A percentile compares a stretch with the other conserved stretches of the same genome.
Conservation (phyloP, 352 stramenopile genomes). For the Phytophthora nicotianae region DNA sequence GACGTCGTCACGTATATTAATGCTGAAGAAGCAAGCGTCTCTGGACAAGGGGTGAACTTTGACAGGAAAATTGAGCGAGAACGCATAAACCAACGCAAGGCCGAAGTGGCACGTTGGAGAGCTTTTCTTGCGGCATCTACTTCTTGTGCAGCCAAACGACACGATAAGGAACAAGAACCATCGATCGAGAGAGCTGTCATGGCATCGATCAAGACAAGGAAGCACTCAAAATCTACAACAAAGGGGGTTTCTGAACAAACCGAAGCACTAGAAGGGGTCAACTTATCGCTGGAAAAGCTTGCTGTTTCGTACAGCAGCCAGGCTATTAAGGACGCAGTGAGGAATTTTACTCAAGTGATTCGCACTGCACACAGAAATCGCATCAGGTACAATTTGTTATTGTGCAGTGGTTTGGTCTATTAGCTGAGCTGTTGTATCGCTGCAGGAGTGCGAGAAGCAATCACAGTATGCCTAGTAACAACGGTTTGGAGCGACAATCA, state of each 20-base stretch:
- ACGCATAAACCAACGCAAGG: slow-evolving; percentile 29
- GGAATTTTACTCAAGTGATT: slow-evolving; percentile 9
- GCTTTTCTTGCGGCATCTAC: slow-evolving; percentile 18
- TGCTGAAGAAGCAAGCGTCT: slow-evolving; percentile 22
- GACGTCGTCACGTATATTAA: slow-evolving; percentile 56
- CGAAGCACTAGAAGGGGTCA: not conserved
- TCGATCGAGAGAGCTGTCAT: not conserved
- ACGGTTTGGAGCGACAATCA: slow-evolving; percentile 1
- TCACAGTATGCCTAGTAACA: slow-evolving; percentile 1
- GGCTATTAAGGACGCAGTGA: slow-evolving; percentile 20
- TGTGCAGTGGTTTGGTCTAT: not conserved
- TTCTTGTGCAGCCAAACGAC: slow-evolving; percentile 6
- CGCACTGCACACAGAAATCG: slow-evolving; percentile 6
- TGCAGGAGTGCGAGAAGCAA: slow-evolving; percentile 5
- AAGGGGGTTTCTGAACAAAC: slow-evolving; percentile 1
- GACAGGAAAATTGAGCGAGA: slow-evolving; percentile 38
- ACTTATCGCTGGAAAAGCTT: slow-evolving; percentile 10
- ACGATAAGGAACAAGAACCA: not conserved
- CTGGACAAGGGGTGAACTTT: slow-evolving; percentile 32
- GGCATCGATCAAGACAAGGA: not conserved
- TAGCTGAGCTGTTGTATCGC: slow-evolving; percentile 5
- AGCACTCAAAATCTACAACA: not conserved
- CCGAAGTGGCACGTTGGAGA: slow-evolving; percentile 32
- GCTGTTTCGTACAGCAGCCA: slow-evolving; percentile 11
- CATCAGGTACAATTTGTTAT: slow-evolving; percentile 12